A percentile compares a stretch with the other conserved stretches of the same genome.
These are phyloP conservation scores for Punctularia strigosozonata DNA, from an alignment of 768 basidiomycete genomes.

Conservation along the genomic window DNA sequence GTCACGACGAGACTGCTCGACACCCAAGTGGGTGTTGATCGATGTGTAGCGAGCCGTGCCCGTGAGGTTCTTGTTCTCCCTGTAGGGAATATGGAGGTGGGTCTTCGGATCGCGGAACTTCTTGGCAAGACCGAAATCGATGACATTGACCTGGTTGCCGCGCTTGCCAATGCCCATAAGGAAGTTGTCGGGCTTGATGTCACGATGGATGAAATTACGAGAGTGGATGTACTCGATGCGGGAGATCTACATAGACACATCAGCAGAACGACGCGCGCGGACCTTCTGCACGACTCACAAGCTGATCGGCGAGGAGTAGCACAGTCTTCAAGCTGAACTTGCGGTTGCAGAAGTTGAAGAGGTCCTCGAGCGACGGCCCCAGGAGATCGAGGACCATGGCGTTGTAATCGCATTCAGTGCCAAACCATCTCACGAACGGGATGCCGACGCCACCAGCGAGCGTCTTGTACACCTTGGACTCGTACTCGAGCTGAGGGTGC, in stretches of 20 bases:
- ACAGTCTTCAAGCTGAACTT: conserved; percentile 98
- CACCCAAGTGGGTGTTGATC: conserved; percentile 97
- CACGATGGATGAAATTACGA: conserved; percentile 94
- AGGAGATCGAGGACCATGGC: conserved; percentile 99
- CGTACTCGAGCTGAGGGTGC: conserved; percentile 99
- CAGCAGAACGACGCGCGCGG: conserved; percentile 1
- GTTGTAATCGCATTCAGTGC: conserved; percentile 97
- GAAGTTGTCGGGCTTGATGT: conserved; percentile 99
- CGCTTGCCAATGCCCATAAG: conserved; percentile 99
- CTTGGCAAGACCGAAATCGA: conserved; percentile 97
- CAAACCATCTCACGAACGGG: conserved; percentile 94
- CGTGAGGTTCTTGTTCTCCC: conserved; percentile 99
- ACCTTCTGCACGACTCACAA: conserved; percentile 39
- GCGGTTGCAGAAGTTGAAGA: conserved; percentile 94
- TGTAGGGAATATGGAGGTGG: conserved; percentile 97
- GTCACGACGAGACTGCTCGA: conserved; percentile 96
- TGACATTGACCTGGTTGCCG: conserved; percentile 98
- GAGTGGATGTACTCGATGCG: conserved; percentile 99
- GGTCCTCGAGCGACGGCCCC: conserved; percentile 81
- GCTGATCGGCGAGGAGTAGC: conserved; percentile 89
- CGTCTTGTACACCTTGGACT: conserved; percentile 93
- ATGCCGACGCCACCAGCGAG: conserved; percentile 98
- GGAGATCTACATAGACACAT: conserved; percentile 56
- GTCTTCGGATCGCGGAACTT: conserved; percentile 99
- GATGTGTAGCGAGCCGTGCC: conserved; percentile 99